Evolutionary conservation across 176 grass and related monocot species (phyloP).

Genomic region (Oryza longistaminata): DNA sequence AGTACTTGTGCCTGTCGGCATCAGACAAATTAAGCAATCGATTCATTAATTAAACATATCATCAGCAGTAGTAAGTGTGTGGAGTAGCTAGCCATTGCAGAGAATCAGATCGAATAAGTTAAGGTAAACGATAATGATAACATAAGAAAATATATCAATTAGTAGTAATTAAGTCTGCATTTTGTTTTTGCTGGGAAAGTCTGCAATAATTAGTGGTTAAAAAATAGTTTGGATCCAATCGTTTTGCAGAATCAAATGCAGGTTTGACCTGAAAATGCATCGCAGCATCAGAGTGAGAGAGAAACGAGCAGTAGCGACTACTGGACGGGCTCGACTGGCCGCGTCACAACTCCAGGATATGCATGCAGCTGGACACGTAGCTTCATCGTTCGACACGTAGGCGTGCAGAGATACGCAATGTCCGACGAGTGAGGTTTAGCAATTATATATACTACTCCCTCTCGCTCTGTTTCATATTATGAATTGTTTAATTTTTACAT

Average conservation of each 20-base stretch:
- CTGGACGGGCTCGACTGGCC: slow-evolving; percentile 28
- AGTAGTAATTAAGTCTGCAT: background rate
- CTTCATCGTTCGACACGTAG: background rate
- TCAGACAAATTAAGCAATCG: background rate
- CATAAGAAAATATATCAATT: background rate
- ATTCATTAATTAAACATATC: background rate
- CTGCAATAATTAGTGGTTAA: background rate
- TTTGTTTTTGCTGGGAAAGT: no score
- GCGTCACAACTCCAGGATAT: background rate
- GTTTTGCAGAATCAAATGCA: background rate
- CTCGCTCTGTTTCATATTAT: no score
- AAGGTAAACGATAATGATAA: background rate
- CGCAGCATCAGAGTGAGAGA: background rate
- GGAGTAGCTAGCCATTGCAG: background rate
- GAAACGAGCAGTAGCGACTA: background rate
- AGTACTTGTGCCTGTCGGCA: background rate
- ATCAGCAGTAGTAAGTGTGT: no score
- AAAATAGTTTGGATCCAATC: background rate
- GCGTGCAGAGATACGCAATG: background rate
- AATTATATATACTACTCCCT: no score
- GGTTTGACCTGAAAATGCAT: background rate
- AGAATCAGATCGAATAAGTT: background rate
- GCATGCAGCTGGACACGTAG: background rate
- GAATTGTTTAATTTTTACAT: no score
- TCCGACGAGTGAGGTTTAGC: no score